These are phyloP conservation scores for Ceratobasidium papillatum DNA, from an alignment of 1,284 basidiomycete genomes.

Conservation along the genomic window DNA sequence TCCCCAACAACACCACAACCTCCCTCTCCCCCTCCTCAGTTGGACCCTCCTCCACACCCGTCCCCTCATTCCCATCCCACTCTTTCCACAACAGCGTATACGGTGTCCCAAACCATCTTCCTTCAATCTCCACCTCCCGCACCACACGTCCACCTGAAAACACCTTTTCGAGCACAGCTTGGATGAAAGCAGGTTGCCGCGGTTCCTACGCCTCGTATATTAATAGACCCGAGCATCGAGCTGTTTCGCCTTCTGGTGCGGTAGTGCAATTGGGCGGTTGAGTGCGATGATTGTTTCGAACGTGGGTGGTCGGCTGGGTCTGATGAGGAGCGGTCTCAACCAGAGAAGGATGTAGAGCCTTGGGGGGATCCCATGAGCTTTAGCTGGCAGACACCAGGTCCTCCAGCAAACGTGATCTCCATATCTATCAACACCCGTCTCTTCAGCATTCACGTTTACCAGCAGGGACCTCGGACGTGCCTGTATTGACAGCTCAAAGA, in stretches of 20 bases:
- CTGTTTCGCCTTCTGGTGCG: constrained; percentile 5
- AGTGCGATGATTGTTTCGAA: not conserved
- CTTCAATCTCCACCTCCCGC: constrained; percentile 38
- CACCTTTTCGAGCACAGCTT: constrained; percentile 12
- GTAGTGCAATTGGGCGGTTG: not conserved
- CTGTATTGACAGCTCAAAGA: constrained; percentile 31
- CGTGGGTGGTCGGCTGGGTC: not conserved
- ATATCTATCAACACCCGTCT: not conserved
- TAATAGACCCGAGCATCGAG: constrained; percentile 28
- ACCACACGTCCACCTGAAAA: constrained; percentile 21
- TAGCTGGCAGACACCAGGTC: constrained; percentile 32
- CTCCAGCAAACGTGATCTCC: constrained; percentile 35
- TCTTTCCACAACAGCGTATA: constrained; percentile 36
- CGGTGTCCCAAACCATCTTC: constrained; percentile 36
- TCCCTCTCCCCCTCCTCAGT: constrained; percentile 6
- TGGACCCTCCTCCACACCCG: not conserved
- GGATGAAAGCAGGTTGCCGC: constrained; percentile 15
- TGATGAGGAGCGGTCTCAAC: constrained; percentile 27
- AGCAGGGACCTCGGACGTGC: not conserved
- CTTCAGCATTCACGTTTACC: not conserved
- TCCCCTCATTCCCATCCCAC: constrained; percentile 8
- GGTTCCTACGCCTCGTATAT: constrained; percentile 37
- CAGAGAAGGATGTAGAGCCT: constrained; percentile 27
- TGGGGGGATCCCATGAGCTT: constrained; percentile 21
- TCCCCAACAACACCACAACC: constrained; percentile 35